phyloP scores from a whole-genome alignment of 495 filamentous ascomycete species.

The Aspergillus biplanus region DNA sequence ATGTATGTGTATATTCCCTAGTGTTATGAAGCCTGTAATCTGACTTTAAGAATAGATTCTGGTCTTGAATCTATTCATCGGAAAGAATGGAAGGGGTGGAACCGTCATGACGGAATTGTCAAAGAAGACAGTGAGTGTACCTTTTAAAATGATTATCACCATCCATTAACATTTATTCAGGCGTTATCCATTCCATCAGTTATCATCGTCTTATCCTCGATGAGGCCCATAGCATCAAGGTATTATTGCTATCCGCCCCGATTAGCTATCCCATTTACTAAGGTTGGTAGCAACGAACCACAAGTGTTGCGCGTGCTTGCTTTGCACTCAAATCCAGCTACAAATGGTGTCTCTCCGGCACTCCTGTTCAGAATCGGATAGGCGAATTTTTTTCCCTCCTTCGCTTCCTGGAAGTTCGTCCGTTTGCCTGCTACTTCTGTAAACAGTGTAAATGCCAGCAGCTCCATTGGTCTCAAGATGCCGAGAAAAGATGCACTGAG shows the following conservation, averaged over 20 bases:
- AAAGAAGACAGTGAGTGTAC: constrained; percentile 71
- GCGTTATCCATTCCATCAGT: constrained; percentile 77
- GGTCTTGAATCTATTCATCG: constrained; percentile 88
- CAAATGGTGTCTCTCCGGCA: constrained; percentile 95
- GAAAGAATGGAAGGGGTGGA: constrained; percentile 90
- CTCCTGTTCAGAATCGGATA: constrained; percentile 93
- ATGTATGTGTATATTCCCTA: constrained; percentile 39
- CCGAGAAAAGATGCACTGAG: constrained; percentile 64
- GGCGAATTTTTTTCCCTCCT: constrained; percentile 96
- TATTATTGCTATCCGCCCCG: constrained; percentile 23
- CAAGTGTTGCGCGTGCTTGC: constrained; percentile 91
- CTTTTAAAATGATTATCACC: background rate
- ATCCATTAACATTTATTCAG: constrained; percentile 26
- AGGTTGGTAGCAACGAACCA: constrained; percentile 64
- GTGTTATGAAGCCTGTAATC: constrained; percentile 4
- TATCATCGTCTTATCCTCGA: constrained; percentile 94
- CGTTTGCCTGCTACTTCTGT: constrained; percentile 94
- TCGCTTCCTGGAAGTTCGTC: constrained; percentile 82
- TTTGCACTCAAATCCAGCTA: constrained; percentile 84
- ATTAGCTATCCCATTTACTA: constrained; percentile 20
- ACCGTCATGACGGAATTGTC: constrained; percentile 71
- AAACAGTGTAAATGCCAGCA: constrained; percentile 76
- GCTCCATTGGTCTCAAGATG: constrained; percentile 80
- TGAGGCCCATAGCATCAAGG: constrained; percentile 95
- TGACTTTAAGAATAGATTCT: constrained; percentile 59